Evolutionary conservation across 179 eudicot genomes (phyloP).

Genomic region (Corrigiola litoralis): DNA sequence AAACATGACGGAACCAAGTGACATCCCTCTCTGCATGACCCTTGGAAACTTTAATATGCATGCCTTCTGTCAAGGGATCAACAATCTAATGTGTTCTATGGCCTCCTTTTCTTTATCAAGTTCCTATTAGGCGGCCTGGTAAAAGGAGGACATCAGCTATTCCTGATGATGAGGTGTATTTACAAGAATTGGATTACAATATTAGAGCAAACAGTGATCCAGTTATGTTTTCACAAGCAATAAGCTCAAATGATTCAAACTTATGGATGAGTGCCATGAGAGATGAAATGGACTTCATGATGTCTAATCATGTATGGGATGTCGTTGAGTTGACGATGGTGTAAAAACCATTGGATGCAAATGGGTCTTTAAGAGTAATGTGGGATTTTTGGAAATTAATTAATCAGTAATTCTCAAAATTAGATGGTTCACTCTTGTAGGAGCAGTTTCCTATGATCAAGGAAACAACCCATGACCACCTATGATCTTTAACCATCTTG

Average conservation of each 20-base stretch:
- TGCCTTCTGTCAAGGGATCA: not conserved
- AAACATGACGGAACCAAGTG: not conserved
- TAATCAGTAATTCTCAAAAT: too few species aligned
- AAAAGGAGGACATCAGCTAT: not conserved
- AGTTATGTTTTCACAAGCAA: not conserved
- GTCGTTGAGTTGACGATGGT: not conserved
- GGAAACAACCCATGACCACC: too few species aligned
- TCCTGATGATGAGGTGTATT: not conserved
- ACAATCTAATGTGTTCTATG: not conserved
- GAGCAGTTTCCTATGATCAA: too few species aligned
- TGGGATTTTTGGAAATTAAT: too few species aligned
- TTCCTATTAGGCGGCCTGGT: not conserved
- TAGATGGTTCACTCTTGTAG: too few species aligned
- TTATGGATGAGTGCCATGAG: not conserved
- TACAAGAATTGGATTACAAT: not conserved
- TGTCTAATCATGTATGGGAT: not conserved
- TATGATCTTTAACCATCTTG: too few species aligned
- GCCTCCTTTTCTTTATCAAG: not conserved
- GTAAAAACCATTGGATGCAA: not conserved
- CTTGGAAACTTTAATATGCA: not conserved
- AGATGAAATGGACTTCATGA: not conserved
- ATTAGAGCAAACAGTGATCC: not conserved
- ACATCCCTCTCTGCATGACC: not conserved
- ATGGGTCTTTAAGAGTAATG: too few species aligned
- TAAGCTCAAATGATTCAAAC: not conserved